phyloP scores from a whole-genome alignment of 2,329 filamentous ascomycete species.

The Fusarium odoratissimum region DNA sequence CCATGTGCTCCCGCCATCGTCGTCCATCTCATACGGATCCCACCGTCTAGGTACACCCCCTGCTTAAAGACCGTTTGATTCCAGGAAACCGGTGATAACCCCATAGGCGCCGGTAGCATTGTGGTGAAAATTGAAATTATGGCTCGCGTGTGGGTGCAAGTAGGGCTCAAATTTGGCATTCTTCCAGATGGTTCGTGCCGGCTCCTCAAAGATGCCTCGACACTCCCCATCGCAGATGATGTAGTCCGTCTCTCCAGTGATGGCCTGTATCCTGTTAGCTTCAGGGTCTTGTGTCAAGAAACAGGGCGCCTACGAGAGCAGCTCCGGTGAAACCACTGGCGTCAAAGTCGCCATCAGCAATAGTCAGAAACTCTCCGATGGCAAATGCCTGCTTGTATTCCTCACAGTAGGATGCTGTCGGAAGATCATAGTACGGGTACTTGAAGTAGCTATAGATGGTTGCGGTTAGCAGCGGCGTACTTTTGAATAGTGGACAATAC shows the following conservation, averaged over 20 bases:
- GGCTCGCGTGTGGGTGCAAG: not conserved
- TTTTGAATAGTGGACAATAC: not conserved
- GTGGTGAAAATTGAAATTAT: not conserved
- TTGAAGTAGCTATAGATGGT: not conserved
- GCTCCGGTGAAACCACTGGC: not conserved
- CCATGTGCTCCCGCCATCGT: not conserved
- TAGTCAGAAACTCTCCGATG: not conserved
- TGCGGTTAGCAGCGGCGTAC: not conserved
- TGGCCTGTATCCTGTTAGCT: not conserved
- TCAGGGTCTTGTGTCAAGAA: not conserved
- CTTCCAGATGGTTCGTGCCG: not conserved
- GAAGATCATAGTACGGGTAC: not conserved
- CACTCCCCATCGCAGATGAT: not conserved
- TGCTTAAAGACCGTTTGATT: not conserved
- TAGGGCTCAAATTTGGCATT: not conserved
- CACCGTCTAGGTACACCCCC: too few relatives aligned
- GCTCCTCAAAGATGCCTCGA: not conserved
- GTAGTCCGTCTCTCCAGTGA: not conserved
- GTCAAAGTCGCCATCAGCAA: not conserved
- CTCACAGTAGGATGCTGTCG: not conserved
- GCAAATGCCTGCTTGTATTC: not conserved
- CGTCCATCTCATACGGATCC: too few relatives aligned
- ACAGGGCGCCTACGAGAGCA: not conserved
- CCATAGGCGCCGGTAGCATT: not conserved
- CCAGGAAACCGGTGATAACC: not conserved